These are phyloP conservation scores for Aspergillus thermomutatus DNA, from an alignment of 2,329 filamentous ascomycete genomes.

Conservation along the genomic window DNA sequence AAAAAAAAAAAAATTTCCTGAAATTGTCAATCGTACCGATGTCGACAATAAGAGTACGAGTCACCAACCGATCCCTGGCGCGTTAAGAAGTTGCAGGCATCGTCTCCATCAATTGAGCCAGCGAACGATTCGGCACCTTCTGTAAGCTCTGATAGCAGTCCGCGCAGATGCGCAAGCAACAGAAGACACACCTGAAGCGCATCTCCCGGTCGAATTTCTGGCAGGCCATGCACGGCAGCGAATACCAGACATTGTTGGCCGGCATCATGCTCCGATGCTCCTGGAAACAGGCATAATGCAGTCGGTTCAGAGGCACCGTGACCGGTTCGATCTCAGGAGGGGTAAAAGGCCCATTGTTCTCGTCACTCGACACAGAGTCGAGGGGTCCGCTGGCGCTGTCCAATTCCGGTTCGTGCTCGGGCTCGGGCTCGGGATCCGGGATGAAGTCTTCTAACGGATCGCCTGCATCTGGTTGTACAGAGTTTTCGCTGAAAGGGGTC, in stretches of 20 bases:
- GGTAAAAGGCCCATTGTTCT: conserved; percentile 19
- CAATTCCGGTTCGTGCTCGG: conserved; percentile 12
- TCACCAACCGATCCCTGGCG: background rate
- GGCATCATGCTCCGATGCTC: conserved; percentile 35
- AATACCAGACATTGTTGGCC: conserved; percentile 38
- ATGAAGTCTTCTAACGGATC: conserved; percentile 32
- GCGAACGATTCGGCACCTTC: conserved; percentile 30
- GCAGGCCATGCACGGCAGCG: conserved; percentile 44
- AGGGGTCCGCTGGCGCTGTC: conserved; percentile 16
- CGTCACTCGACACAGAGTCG: conserved; percentile 16
- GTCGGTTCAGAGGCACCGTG: conserved; percentile 32
- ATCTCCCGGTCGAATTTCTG: conserved; percentile 36
- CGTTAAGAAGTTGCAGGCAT: conserved; percentile 1
- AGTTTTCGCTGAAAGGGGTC: conserved; percentile 10
- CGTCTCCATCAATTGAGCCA: conserved; percentile 30
- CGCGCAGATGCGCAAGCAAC: conserved; percentile 39
- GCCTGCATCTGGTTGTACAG: conserved; percentile 12
- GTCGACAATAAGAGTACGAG: background rate
- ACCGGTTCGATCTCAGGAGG: conserved; percentile 33
- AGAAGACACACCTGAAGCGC: conserved; percentile 41
- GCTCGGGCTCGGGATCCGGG: conserved; percentile 28
- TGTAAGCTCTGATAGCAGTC: conserved; percentile 33
- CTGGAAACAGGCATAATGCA: conserved; percentile 40
- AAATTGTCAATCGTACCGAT: background rate
- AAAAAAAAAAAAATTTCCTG: background rate